Evolutionary conservation across 768 basidiomycete genomes (phyloP).

Genomic region (Crucibulum laeve): DNA sequence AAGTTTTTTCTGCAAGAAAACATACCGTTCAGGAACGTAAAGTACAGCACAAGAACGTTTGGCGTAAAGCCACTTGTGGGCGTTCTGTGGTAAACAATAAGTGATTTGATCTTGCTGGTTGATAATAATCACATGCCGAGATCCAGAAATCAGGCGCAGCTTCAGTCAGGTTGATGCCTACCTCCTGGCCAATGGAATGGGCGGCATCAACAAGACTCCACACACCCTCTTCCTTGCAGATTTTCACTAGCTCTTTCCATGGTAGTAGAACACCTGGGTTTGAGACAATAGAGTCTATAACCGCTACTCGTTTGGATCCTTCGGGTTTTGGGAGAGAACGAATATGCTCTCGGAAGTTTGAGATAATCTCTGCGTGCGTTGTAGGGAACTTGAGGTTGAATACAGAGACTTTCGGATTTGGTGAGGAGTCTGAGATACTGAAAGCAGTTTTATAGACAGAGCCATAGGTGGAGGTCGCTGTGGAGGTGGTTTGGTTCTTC

Average conservation of each 20-base stretch:
- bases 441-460: conserved; percentile 48
- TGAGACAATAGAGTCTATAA: conserved; percentile 67
- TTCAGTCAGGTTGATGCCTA: conserved; percentile 53
- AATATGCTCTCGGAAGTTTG: conserved; percentile 31
- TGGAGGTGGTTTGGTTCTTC: background rate
- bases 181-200: conserved; percentile 77
- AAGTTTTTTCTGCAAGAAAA: background rate
- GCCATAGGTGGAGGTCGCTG: conserved; percentile 43
- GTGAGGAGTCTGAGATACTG: conserved; percentile 50
- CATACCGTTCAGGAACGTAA: conserved; percentile 62
- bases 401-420: conserved; percentile 45
- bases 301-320: conserved; percentile 52
- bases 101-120: background rate
- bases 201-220: conserved; percentile 77
- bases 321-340: conserved; percentile 24
- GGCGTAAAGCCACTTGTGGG: conserved; percentile 81
- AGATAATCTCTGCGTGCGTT: conserved; percentile 47
- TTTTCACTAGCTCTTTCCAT: conserved; percentile 68
- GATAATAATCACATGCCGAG: conserved; percentile 38
- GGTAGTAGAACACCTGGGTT: conserved; percentile 68
- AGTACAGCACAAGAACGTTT: conserved; percentile 67
- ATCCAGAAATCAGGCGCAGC: conserved; percentile 74
- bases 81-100: conserved; percentile 43
- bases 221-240: conserved; percentile 60
- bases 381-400: conserved; percentile 54